Percentiles rank a stretch among this genome's conserved stretches.
Evolutionary conservation across 2,329 filamentous ascomycete genomes (phyloP).

Genomic region (Alternaria triticina): DNA sequence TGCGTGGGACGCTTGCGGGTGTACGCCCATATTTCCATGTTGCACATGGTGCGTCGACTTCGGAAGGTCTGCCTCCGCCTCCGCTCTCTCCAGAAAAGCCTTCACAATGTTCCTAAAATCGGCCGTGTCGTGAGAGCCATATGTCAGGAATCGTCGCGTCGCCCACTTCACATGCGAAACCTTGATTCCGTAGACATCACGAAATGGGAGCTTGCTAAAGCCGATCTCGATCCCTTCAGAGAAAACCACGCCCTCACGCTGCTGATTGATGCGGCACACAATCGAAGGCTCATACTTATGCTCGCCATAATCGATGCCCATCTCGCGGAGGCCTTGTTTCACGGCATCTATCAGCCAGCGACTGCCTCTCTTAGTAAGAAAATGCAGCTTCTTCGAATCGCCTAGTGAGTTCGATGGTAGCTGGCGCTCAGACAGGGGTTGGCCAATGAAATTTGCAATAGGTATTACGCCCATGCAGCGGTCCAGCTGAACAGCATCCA

Average conservation of each 20-base stretch:
- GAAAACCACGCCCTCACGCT: constrained; percentile 27
- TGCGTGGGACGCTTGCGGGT: background rate
- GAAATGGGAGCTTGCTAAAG: constrained; percentile 35
- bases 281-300: constrained; percentile 18
- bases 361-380: constrained; percentile 30
- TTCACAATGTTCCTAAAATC: constrained; percentile 30
- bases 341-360: constrained; percentile 36
- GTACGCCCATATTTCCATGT: background rate
- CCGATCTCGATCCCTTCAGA: constrained; percentile 30
- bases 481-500: constrained; percentile 25
- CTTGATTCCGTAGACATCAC: constrained; percentile 31
- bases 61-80: constrained; percentile 3
- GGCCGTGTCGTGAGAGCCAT: constrained; percentile 7
- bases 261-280: constrained; percentile 30
- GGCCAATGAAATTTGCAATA: background rate
- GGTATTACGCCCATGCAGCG: constrained; percentile 18
- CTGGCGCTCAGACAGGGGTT: constrained; percentile 10
- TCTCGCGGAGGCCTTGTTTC: constrained; percentile 25
- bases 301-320: constrained; percentile 32
- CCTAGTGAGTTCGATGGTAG: constrained; percentile 25
- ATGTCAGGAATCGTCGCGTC: constrained; percentile 15
- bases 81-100: constrained; percentile 24
- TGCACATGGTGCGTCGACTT: background rate
- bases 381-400: constrained; percentile 33
- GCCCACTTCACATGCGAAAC: constrained; percentile 26